These are phyloP conservation scores for Ambispora gerdemannii DNA, from an alignment of 192 early-diverging fungal species.

Conservation along the genomic window DNA sequence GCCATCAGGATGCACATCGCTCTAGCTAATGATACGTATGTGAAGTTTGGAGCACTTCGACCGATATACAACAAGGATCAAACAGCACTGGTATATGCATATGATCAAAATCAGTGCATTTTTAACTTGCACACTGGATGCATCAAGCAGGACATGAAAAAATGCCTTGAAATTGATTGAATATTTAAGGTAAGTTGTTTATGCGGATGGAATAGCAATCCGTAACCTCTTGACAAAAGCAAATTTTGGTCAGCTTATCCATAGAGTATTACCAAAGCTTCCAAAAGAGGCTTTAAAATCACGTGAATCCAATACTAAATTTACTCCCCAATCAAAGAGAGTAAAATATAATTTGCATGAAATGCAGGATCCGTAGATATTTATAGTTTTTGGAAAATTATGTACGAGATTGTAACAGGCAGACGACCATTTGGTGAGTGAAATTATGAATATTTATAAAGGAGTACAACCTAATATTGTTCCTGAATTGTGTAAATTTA, in stretches of 20 bases:
- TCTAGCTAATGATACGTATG: constrained; percentile 9
- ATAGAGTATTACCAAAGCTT: neutral
- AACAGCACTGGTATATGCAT: neutral
- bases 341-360: neutral
- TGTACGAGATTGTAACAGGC: too few species aligned
- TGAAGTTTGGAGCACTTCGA: too few species aligned
- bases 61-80: constrained; percentile 7
- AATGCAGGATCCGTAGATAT: too few species aligned
- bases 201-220: neutral
- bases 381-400: too few species aligned
- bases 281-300: constrained; percentile 11
- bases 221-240: neutral
- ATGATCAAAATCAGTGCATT: constrained; percentile 5
- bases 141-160: neutral
- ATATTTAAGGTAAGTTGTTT: constrained; percentile 4
- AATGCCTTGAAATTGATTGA: constrained; percentile 13
- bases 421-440: too few species aligned
- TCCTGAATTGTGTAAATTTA: too few species aligned
- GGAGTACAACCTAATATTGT: too few species aligned
- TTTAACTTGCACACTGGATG: constrained; percentile 12
- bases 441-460: too few species aligned
- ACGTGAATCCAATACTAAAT: neutral
- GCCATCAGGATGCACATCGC: neutral
- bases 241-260: neutral
- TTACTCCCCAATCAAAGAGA: constrained; percentile 1